Evolutionary conservation across 306 rosid genomes (phyloP).

Genomic region (Cucurbita maxima): DNA sequence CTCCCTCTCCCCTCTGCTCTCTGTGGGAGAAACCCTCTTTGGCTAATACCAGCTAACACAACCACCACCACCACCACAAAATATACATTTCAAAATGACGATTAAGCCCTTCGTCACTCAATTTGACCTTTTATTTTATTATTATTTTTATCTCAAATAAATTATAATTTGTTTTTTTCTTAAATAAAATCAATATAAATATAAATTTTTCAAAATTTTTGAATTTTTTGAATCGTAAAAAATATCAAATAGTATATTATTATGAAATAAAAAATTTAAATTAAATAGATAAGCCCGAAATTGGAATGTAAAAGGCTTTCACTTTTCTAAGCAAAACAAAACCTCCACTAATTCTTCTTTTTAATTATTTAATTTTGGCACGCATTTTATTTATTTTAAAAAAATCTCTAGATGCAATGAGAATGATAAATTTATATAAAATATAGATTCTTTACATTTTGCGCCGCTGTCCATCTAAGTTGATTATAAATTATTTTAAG

Average conservation of each 20-base stretch:
- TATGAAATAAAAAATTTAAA: too few relatives aligned
- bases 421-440: not conserved
- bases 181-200: too few relatives aligned
- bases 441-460: not conserved
- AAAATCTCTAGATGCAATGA: not conserved
- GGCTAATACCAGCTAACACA: conserved; percentile 16
- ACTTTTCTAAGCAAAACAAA: not conserved
- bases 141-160: too few relatives aligned
- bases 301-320: not conserved
- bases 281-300: not conserved
- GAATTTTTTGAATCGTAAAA: too few relatives aligned
- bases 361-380: not conserved
- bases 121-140: conserved; percentile 39
- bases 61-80: conserved; percentile 42
- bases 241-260: too few relatives aligned
- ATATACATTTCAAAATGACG: conserved; percentile 29
- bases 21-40: conserved; percentile 29
- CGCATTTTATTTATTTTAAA: not conserved
- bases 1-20: not conserved
- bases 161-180: too few relatives aligned
- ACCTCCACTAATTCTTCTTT: not conserved
- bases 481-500: not conserved
- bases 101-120: conserved; percentile 65
- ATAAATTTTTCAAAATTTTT: too few relatives aligned
- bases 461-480: not conserved